phyloP scores from a whole-genome alignment of 768 basidiomycete species.

The Amanita pallidorosea region DNA sequence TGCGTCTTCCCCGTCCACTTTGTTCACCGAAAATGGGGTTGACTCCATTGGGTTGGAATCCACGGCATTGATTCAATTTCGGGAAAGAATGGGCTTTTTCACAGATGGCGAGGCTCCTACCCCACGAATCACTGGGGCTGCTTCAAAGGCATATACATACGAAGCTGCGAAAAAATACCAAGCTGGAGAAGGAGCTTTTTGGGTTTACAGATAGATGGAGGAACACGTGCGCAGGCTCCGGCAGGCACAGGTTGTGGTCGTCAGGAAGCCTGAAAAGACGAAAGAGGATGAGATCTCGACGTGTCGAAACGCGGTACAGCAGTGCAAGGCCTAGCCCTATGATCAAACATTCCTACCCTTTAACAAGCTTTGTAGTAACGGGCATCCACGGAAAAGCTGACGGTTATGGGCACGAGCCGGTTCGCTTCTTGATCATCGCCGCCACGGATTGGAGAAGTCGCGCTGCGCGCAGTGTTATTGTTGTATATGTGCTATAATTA shows the following conservation, averaged over 20 bases:
- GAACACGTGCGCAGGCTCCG: constrained; percentile 10
- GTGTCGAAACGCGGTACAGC: no score
- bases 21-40: constrained; percentile 40
- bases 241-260: neutral
- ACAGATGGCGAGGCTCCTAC: neutral
- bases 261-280: constrained; percentile 1
- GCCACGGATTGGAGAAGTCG: no score
- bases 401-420: no score
- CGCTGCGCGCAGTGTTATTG: no score
- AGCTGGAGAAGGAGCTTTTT: constrained; percentile 10
- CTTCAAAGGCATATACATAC: constrained; percentile 4
- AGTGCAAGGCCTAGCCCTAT: no score
- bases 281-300: constrained; percentile 10
- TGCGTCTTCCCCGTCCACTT: constrained; percentile 26
- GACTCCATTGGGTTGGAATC: constrained; percentile 33
- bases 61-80: constrained; percentile 17
- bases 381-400: no score
- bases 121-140: neutral
- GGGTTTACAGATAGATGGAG: constrained; percentile 20
- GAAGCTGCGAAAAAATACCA: constrained; percentile 13
- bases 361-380: no score
- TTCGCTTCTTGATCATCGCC: no score
- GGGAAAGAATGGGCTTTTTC: constrained; percentile 4
- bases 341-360: no score
- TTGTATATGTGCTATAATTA: no score